A percentile compares a stretch with the other conserved stretches of the same genome.
Conservation (phyloP, 495 filamentous ascomycete species). For the Penicillium goetzii region DNA sequence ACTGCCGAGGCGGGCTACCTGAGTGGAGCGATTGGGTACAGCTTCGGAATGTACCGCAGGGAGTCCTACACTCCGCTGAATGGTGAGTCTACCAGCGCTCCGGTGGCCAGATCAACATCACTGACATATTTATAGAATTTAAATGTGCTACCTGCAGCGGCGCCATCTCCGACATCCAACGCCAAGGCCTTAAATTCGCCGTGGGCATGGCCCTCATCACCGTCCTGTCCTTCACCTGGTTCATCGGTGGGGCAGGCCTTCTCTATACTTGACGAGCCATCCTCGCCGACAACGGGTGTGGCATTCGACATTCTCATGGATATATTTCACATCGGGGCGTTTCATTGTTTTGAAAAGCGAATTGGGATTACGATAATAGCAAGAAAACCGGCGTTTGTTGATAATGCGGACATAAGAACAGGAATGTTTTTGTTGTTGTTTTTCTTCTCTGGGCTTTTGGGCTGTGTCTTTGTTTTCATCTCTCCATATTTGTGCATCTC, state of each 20-base stretch:
- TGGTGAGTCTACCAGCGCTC: conserved; percentile 42
- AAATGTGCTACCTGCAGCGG: conserved; percentile 72
- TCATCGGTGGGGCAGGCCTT: conserved; percentile 69
- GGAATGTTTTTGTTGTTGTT: background rate
- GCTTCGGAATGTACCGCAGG: conserved; percentile 81
- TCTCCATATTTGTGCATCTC: conserved; percentile 7
- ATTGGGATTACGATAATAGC: conserved; percentile 35
- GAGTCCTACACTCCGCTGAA: conserved; percentile 65
- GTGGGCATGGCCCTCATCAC: conserved; percentile 77
- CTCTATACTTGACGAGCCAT: conserved; percentile 41
- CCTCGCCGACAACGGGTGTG: background rate
- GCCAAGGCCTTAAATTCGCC: conserved; percentile 69
- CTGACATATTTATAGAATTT: conserved; percentile 48
- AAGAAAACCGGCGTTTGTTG: conserved; percentile 35
- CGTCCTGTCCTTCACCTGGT: conserved; percentile 86
- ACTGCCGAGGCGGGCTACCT: conserved; percentile 74
- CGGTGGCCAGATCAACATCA: background rate
- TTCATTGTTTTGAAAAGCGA: conserved; percentile 27
- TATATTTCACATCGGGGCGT: conserved; percentile 30
- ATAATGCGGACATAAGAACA: conserved; percentile 19
- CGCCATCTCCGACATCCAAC: conserved; percentile 66
- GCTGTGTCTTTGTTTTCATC: conserved; percentile 12
- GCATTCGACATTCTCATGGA: conserved; percentile 26
- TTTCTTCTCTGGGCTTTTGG: background rate
- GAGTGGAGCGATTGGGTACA: conserved; percentile 60